These are phyloP conservation scores for Polygonum maritimum DNA, from an alignment of 148 eudicot species.

Conservation along the genomic window DNA sequence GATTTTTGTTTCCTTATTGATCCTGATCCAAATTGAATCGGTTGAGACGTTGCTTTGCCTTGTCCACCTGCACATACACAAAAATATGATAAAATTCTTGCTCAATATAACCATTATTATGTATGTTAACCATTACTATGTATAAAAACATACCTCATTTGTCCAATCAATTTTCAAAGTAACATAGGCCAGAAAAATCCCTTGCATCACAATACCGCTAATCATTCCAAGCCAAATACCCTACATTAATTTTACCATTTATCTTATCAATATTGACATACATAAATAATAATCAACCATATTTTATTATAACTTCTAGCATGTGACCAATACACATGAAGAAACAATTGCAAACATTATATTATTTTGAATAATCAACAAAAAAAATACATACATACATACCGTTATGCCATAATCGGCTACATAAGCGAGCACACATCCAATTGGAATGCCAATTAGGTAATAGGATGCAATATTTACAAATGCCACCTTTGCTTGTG, in stretches of 20 bases:
- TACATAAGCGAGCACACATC: constrained; percentile 26
- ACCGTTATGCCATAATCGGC: constrained; percentile 24
- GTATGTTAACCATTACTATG: background rate
- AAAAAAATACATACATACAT: background rate
- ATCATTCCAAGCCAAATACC: constrained; percentile 8
- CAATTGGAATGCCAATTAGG: constrained; percentile 30
- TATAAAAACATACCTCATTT: background rate
- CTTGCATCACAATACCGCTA: background rate
- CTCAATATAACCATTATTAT: no score
- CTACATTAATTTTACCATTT: background rate
- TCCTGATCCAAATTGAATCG: no score
- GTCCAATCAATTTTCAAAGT: constrained; percentile 1
- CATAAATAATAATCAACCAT: background rate
- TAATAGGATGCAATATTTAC: constrained; percentile 27
- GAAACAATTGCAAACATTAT: background rate
- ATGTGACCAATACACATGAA: no score
- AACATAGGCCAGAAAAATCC: background rate
- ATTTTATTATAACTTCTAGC: background rate
- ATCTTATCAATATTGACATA: no score
- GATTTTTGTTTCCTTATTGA: no score
- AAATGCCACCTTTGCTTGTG: constrained; percentile 28
- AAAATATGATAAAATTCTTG: no score
- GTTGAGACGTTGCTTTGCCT: no score
- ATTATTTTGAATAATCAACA: no score
- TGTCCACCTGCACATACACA: no score